Conservation (phyloP, 2,329 filamentous ascomycete genomes). For the Magnaporthiopsis rhizophila region DNA sequence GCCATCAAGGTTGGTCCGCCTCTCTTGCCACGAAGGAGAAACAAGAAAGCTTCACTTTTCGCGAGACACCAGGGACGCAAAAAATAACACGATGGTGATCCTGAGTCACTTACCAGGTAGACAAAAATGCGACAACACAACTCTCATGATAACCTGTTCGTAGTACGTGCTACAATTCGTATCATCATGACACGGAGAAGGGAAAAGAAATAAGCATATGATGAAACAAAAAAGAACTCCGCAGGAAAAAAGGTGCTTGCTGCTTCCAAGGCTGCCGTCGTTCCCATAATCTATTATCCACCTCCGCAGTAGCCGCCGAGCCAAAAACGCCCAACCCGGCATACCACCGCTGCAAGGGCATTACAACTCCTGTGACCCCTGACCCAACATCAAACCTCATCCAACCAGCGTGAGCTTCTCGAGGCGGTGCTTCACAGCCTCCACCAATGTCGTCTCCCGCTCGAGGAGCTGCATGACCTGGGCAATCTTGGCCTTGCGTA, state of each 20-base stretch:
- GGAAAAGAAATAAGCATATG: not conserved
- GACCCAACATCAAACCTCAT: not conserved
- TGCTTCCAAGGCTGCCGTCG: not conserved
- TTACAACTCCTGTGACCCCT: not conserved
- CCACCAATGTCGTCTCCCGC: constrained; percentile 59
- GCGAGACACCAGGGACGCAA: too few species aligned
- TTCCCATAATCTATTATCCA: not conserved
- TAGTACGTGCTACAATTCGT: not conserved
- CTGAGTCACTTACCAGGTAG: not conserved
- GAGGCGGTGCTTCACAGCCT: constrained; percentile 55
- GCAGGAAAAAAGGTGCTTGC: too few species aligned
- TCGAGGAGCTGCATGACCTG: constrained; percentile 57
- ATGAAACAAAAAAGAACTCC: not conserved
- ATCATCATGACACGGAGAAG: not conserved
- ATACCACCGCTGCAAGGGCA: not conserved
- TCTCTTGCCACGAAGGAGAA: not conserved
- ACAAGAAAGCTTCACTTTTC: not conserved
- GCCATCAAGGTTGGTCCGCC: not conserved
- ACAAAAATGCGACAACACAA: not conserved
- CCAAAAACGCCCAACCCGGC: not conserved
- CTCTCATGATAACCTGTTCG: not conserved
- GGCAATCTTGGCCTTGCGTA: constrained; percentile 54
- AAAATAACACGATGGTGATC: not conserved
- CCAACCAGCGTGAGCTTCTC: constrained; percentile 41
- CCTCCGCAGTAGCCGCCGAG: not conserved